Base-by-base conservation (phyloP, 2,329 filamentous ascomycete genomes). In the Scedosporium dehoogii region DNA sequence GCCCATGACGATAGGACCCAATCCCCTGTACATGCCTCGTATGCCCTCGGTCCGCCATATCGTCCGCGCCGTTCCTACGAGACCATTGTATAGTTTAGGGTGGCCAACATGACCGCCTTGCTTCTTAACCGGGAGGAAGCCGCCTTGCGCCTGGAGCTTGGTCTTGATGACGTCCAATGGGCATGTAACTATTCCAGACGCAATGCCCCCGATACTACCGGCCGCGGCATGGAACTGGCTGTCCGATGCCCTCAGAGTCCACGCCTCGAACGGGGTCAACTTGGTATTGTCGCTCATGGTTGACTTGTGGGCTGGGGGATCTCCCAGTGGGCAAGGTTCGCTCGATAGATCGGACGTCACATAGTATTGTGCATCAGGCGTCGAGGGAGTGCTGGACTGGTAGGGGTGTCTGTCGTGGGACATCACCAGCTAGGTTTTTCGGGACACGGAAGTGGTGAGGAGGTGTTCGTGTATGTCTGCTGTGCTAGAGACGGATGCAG, bases 101-200 rank as follows among this genome's bases (percentile, higher is more conserved):
- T 81, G 80, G 29, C 78, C 78, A 29, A 77, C 78, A 72, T 79
- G 78, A 61, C 73, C 73, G 64, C 75, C 79, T 44, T 21, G 46
- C 66, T 78, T 77, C 68, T 77, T 81, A 71, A 74, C 75, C 67
- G 77, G 82, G 67, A 74, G 68, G 74, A 96, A 96, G 21, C 91
- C 90, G 66, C 93, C 93, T 73, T 97, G 94, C 16, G 92, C 93
- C 74, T 99, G 94, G 64, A 99, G 78, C 75, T 97, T 97, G 55
- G 94, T 99, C 79, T 99, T 99, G 76, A 99, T 97, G 65, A 99
- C 94, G 79, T 99, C 94, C 68, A 99, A 86, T 51, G 94, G 94
- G 73, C 94, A 99, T 61, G 93, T 97, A 67, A 97, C 90, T 62
- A 99, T 85, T 59, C 94, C 94, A 6, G 92, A 96, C 23, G 91